Evolutionary conservation across 257 asterid genomes (phyloP).

Genomic region (Dorcoceras hygrometricum): DNA sequence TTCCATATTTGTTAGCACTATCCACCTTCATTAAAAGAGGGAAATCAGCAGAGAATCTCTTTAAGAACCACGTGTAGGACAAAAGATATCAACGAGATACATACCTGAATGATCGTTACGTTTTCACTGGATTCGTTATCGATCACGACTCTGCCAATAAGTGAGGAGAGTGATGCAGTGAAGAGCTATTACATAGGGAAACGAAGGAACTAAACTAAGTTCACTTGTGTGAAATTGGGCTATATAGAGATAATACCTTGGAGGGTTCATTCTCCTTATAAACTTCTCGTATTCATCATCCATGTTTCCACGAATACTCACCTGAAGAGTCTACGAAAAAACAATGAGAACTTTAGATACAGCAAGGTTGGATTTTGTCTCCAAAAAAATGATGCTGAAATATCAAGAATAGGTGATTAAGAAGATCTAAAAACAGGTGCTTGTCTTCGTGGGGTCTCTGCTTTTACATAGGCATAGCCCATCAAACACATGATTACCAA

Average conservation of each 20-base stretch:
- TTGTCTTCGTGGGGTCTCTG: slow-evolving; percentile 32
- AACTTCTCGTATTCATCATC: slow-evolving; percentile 91
- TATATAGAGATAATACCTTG: slow-evolving; percentile 41
- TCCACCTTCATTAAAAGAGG: slow-evolving; percentile 57
- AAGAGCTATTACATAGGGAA: neutral
- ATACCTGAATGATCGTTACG: slow-evolving; percentile 85
- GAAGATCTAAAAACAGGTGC: slow-evolving; percentile 31
- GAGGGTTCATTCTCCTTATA: slow-evolving; percentile 92
- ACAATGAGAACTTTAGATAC: slow-evolving; percentile 24
- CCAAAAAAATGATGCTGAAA: slow-evolving; percentile 15
- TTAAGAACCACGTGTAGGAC: slow-evolving; percentile 2
- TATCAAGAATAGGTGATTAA: slow-evolving; percentile 38
- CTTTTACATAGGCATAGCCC: slow-evolving; percentile 27
- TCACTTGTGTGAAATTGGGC: neutral
- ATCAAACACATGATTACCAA: slow-evolving; percentile 23
- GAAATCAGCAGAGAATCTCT: neutral
- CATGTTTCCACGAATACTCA: slow-evolving; percentile 64
- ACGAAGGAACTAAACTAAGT: neutral
- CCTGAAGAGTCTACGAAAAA: slow-evolving; percentile 49
- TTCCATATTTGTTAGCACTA: slow-evolving; percentile 93
- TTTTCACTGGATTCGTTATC: slow-evolving; percentile 85
- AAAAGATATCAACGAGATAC: slow-evolving; percentile 17
- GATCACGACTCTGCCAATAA: slow-evolving; percentile 70
- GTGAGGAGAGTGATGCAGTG: slow-evolving; percentile 9
- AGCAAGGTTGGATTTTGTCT: slow-evolving; percentile 22